Conservation (phyloP, 495 filamentous ascomycete genomes). For the Tuber borchii region DNA sequence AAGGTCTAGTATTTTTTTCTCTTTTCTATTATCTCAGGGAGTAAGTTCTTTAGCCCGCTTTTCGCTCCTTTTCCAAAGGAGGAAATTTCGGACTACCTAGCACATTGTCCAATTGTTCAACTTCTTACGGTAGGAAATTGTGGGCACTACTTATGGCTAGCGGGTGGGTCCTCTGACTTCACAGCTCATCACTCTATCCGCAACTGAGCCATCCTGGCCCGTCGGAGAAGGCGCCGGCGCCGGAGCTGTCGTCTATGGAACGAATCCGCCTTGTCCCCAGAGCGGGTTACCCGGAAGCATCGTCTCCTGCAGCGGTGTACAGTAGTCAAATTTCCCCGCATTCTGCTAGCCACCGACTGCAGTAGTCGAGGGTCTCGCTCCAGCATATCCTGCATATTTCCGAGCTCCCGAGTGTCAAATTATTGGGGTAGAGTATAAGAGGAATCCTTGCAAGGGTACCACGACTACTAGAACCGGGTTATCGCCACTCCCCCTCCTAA, state of each 20-base stretch:
- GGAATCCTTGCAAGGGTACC: background rate
- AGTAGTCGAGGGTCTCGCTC: background rate
- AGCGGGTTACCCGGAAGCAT: background rate
- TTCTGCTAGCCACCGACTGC: background rate
- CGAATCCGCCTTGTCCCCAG: background rate
- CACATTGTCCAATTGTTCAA: too few species aligned
- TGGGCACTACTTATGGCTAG: background rate
- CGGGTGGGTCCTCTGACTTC: background rate
- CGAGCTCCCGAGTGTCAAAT: background rate
- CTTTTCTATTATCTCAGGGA: too few species aligned
- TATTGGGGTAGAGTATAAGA: background rate
- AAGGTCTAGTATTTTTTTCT: too few species aligned
- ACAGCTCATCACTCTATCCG: background rate
- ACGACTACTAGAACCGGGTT: background rate
- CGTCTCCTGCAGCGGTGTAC: background rate
- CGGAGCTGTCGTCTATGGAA: background rate
- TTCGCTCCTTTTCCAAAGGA: too few species aligned
- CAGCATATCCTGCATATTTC: background rate
- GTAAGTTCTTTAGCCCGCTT: too few species aligned
- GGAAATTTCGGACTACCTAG: too few species aligned
- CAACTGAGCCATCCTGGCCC: background rate
- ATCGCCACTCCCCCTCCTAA: background rate
- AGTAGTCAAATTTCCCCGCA: background rate
- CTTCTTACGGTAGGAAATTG: too few species aligned
- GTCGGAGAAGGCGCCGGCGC: background rate